A percentile compares a stretch with the other conserved stretches of the same genome.
Conservation (phyloP, 192 early-diverging fungal species). For the Tieghemiomyces parasiticus region DNA sequence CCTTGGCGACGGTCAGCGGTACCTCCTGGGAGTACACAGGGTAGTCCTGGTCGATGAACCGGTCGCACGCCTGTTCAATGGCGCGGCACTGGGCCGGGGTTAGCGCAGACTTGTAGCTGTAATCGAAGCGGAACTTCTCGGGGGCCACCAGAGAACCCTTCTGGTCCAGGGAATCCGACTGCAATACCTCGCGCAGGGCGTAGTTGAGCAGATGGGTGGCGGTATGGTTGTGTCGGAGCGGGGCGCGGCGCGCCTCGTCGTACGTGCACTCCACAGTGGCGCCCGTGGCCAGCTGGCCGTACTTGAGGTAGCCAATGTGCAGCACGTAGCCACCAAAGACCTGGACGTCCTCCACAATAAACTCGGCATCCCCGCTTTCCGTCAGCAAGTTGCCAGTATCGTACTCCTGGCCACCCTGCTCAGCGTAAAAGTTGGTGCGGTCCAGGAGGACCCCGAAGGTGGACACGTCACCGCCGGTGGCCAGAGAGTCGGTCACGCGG, state of each 20-base stretch:
- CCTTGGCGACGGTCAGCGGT: slow-evolving; percentile 57
- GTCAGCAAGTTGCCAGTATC: slow-evolving; percentile 78
- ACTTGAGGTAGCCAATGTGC: slow-evolving; percentile 88
- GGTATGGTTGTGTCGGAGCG: slow-evolving; percentile 92
- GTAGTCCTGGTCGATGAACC: slow-evolving; percentile 57
- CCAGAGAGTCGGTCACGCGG: slow-evolving; percentile 24
- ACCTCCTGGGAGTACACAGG: slow-evolving; percentile 76
- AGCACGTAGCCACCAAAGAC: slow-evolving; percentile 90
- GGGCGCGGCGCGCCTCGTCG: slow-evolving; percentile 78
- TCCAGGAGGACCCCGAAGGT: slow-evolving; percentile 83
- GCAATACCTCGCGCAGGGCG: slow-evolving; percentile 75
- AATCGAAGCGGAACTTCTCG: slow-evolving; percentile 96
- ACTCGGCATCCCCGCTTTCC: slow-evolving; percentile 72
- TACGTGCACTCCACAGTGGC: slow-evolving; percentile 64
- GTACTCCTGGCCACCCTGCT: slow-evolving; percentile 90
- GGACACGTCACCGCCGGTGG: slow-evolving; percentile 22
- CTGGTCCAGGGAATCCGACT: slow-evolving; percentile 64
- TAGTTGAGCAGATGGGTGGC: slow-evolving; percentile 92
- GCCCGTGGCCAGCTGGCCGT: slow-evolving; percentile 56
- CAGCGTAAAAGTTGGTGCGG: slow-evolving; percentile 95
- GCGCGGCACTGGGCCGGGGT: slow-evolving; percentile 47
- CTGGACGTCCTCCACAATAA: slow-evolving; percentile 85
- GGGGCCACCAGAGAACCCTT: slow-evolving; percentile 90
- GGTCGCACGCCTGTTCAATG: slow-evolving; percentile 64
- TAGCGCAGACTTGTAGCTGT: slow-evolving; percentile 59